phyloP scores from a whole-genome alignment of 2,329 filamentous ascomycete species.

The Tolypocladium endophyticum region DNA sequence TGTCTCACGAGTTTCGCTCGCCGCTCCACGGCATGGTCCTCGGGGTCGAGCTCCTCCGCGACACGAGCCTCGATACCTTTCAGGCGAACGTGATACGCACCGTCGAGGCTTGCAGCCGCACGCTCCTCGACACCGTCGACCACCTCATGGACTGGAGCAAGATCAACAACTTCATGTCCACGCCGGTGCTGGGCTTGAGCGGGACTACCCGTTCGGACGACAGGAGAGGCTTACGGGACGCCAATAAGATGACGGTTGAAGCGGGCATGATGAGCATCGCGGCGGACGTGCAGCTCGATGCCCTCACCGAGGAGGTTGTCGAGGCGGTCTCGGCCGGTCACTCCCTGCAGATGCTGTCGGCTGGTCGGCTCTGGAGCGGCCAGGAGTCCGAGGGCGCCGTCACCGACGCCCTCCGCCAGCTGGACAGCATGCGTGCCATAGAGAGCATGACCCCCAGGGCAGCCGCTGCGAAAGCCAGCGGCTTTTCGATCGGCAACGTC shows the following conservation, averaged over 20 bases:
- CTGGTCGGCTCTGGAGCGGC: not conserved
- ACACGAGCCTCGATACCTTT: not conserved
- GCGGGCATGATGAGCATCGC: not conserved
- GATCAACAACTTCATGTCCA: not conserved
- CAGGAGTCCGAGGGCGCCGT: not conserved
- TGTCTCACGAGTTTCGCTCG: not conserved
- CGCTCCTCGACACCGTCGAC: not conserved
- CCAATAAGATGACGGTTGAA: not conserved
- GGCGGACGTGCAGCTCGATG: not conserved
- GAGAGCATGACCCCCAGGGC: not conserved
- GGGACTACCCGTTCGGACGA: not conserved
- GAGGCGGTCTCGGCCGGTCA: not conserved
- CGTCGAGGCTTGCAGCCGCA: not conserved
- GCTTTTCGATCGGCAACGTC: not conserved
- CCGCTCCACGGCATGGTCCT: not conserved
- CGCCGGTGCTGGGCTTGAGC: not conserved
- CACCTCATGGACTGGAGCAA: not conserved
- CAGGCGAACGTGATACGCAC: not conserved
- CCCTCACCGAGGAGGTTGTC: not conserved
- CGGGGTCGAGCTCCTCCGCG: not conserved
- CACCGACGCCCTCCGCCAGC: not conserved
- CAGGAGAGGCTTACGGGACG: not conserved
- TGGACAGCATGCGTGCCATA: not conserved
- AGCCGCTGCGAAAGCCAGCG: not conserved
- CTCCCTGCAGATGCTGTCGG: not conserved